Evolutionary conservation across 2,329 filamentous ascomycete genomes (phyloP).

Genomic region (Fusarium neocosmosporiellum): DNA sequence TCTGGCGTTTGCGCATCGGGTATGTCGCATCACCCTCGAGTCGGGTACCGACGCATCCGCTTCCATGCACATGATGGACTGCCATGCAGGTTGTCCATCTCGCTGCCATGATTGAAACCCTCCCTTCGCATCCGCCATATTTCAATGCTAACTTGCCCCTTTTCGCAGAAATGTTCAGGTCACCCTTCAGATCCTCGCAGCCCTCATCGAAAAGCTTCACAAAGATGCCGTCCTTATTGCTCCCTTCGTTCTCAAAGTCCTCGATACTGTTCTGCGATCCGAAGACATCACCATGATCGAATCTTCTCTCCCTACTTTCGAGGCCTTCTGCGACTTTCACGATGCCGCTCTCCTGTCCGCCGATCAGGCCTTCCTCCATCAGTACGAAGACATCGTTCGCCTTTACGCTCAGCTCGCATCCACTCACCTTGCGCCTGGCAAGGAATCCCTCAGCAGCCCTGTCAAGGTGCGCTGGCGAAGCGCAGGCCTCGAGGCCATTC

Average conservation of each 20-base stretch:
- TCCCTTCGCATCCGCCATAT: neutral
- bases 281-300: slow-evolving; percentile 94
- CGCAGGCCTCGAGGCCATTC: slow-evolving; percentile 81
- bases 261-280: slow-evolving; percentile 84
- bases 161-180: slow-evolving; percentile 85
- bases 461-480: slow-evolving; percentile 83
- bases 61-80: neutral
- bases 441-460: slow-evolving; percentile 72
- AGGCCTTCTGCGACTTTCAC: slow-evolving; percentile 88
- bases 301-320: slow-evolving; percentile 86
- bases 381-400: slow-evolving; percentile 85
- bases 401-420: slow-evolving; percentile 85
- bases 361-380: slow-evolving; percentile 83
- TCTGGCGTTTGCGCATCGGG: slow-evolving; percentile 90
- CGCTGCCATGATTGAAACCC: slow-evolving; percentile 9
- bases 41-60: slow-evolving; percentile 30
- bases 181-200: slow-evolving; percentile 90
- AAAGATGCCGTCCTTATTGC: slow-evolving; percentile 92
- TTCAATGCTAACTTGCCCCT: neutral
- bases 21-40: slow-evolving; percentile 54
- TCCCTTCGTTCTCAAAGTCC: slow-evolving; percentile 83
- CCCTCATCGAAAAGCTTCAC: slow-evolving; percentile 91
- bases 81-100: neutral
- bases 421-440: slow-evolving; percentile 64
- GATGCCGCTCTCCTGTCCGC: slow-evolving; percentile 87